Evolutionary conservation across 257 asterid genomes (phyloP).

Genomic region (Solanum neorickii): DNA sequence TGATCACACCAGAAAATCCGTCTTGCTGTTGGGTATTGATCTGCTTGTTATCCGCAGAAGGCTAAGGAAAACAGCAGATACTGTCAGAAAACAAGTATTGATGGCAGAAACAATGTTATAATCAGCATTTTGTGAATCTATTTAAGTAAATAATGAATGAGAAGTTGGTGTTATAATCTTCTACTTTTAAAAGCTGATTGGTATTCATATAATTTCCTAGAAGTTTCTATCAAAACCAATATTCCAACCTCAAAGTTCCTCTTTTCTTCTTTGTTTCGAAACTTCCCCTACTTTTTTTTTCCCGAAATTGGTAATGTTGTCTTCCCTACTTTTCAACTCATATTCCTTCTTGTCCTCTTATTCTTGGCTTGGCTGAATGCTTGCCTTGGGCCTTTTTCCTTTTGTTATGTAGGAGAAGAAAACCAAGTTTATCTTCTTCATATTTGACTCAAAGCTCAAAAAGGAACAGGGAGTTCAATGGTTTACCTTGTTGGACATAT

Average conservation of each 20-base stretch:
- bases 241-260: neutral
- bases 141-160: neutral
- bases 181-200: neutral
- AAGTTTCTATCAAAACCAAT: neutral
- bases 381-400: neutral
- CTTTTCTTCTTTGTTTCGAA: neutral
- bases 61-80: slow-evolving; percentile 19
- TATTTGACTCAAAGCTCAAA: neutral
- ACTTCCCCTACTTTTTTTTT: neutral
- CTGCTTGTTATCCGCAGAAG: slow-evolving; percentile 12
- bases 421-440: neutral
- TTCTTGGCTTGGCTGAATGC: neutral
- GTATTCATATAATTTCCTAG: neutral
- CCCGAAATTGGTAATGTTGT: neutral
- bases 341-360: neutral
- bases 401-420: neutral
- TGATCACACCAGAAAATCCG: slow-evolving; percentile 10
- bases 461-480: slow-evolving; percentile 1
- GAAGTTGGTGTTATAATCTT: neutral
- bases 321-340: neutral
- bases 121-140: neutral
- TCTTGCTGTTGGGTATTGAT: slow-evolving; percentile 1
- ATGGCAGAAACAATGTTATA: neutral
- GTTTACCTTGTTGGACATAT: slow-evolving; percentile 19
- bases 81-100: neutral